Base-by-base conservation (phyloP, 1,139 yeast species). In the Wickerhamomyces sp. region DNA sequence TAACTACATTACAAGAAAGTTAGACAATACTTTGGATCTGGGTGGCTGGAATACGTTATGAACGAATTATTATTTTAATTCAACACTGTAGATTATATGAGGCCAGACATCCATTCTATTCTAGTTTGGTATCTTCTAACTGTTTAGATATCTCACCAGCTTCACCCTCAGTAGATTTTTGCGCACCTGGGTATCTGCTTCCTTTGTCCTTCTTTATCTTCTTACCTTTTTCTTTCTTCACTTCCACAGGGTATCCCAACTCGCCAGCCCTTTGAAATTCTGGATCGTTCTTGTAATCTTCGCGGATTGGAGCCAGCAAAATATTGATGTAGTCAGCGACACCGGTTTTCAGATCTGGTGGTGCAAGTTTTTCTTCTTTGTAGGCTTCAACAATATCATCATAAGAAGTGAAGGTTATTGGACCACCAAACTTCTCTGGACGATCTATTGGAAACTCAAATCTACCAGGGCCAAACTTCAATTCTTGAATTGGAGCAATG, bases 361-460 rank as follows among this genome's bases (percentile, higher is more conserved):
- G 97, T 30, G 93, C 75, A 54, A 93, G 73, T 55, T 75, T 75
- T 52, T 81, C 84, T 19, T 72, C 69, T 32, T 72, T 78, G 61
- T 72, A 93, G 50, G 83, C 96, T 26, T 66, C 64, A 59, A 82
- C 81, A 53, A 91, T 68, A 23, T 75, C 70, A n/a, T 75, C 88
- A 47, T 86, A 68, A 18, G 85, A 70, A 31, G 59, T 58, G 71
- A 77, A 93, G 32, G 80, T 68, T 40, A 91, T 69, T 48, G 94
- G 82, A 35, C 98, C 99, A 49, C 99, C 98, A 60, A 86, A 93
- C 65, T 91, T 82, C 57, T 91, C 98, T 30, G 96, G 97, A 64
- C 98, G 83, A 54, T 83, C 78, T 49, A 93, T 78, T 58, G 63
- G 67, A 66, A 91, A 86, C 33, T 68, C 64, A 57, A 75, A 86